Evolutionary conservation across 2,329 filamentous ascomycete species (phyloP).

Genomic region (Hawksworthiomyces lignivorus): DNA sequence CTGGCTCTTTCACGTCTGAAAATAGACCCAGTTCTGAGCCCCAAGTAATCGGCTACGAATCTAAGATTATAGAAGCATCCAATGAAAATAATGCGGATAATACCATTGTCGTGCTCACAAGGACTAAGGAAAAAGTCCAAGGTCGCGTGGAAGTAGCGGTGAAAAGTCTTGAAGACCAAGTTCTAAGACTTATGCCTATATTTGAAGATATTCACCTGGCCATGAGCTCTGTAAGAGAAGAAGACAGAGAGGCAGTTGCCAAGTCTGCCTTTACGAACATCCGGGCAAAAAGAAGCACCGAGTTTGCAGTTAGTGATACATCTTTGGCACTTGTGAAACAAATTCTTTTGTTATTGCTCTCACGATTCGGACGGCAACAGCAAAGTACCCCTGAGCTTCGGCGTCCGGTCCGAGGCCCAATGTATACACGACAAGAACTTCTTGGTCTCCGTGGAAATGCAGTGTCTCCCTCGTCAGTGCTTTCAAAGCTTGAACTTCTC

Average conservation of each 20-base stretch:
- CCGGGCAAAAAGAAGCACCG: no score
- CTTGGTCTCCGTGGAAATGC: no score
- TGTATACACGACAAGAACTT: no score
- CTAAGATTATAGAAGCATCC: no score
- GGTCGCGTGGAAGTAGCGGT: not conserved
- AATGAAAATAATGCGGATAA: no score
- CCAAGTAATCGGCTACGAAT: no score
- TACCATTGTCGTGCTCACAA: no score
- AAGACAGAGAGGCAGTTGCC: not conserved
- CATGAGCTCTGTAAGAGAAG: not conserved
- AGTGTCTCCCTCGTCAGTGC: no score
- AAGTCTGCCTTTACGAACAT: not conserved
- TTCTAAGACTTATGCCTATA: conserved; percentile 4
- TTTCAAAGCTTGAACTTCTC: no score
- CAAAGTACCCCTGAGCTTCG: no score
- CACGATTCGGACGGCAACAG: no score
- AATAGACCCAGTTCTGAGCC: not conserved
- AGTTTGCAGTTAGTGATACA: no score
- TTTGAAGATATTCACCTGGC: conserved; percentile 3
- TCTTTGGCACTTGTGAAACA: not conserved
- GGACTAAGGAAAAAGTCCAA: not conserved
- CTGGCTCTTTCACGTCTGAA: not conserved
- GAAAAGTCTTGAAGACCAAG: not conserved
- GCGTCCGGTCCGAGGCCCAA: not conserved
- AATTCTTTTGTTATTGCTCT: not conserved